Evolutionary conservation across 352 stramenopile species (phyloP).

Genomic region (Phytophthora lateralis): DNA sequence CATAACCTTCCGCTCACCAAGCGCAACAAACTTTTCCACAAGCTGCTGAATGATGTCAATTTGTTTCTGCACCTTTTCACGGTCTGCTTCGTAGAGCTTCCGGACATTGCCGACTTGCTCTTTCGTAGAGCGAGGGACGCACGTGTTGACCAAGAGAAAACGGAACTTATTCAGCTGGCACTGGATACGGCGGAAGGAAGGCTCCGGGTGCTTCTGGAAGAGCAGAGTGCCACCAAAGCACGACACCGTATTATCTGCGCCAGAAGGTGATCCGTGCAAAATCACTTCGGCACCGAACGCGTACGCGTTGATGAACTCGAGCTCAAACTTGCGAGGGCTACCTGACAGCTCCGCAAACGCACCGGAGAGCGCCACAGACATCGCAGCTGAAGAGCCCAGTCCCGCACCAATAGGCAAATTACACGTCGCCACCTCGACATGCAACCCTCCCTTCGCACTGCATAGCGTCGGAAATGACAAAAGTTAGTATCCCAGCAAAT

Average conservation of each 20-base stretch:
- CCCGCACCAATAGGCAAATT: conserved; percentile 87
- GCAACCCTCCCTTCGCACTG: conserved; percentile 34
- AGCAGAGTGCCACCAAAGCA: conserved; percentile 86
- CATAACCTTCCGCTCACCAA: conserved; percentile 43
- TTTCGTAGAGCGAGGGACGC: conserved; percentile 89
- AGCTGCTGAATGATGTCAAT: conserved; percentile 88
- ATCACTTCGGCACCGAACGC: conserved; percentile 90
- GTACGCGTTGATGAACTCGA: conserved; percentile 82
- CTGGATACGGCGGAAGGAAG: conserved; percentile 50
- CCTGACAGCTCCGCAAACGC: conserved; percentile 51
- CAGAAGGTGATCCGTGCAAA: conserved; percentile 90
- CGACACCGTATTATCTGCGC: conserved; percentile 93
- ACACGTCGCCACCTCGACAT: conserved; percentile 54
- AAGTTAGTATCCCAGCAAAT: neutral
- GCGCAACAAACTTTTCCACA: conserved; percentile 59
- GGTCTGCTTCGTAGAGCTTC: conserved; percentile 59
- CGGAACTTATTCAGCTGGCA: conserved; percentile 71
- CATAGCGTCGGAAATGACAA: conserved; percentile 5
- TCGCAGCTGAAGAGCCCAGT: conserved; percentile 91
- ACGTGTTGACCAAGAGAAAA: conserved; percentile 92
- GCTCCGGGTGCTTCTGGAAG: conserved; percentile 66
- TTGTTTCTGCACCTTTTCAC: conserved; percentile 41
- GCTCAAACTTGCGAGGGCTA: conserved; percentile 21
- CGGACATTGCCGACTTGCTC: conserved; percentile 83
- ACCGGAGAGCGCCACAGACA: conserved; percentile 86